A percentile compares a stretch with the other conserved stretches of the same genome.
Evolutionary conservation across 2,329 filamentous ascomycete species (phyloP).

Genomic region (Fusarium sp.): DNA sequence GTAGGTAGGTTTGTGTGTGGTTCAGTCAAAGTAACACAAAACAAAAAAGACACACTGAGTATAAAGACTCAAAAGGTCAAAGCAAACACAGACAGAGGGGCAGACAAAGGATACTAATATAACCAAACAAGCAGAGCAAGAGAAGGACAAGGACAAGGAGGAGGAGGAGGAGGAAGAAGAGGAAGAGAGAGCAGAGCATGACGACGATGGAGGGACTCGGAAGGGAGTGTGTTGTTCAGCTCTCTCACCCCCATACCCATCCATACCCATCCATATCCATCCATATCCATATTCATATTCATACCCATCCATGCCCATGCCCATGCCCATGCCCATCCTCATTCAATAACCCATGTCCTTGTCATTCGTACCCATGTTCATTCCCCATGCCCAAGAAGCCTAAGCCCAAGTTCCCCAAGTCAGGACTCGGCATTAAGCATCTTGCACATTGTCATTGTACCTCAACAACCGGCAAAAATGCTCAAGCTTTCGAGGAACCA

Average conservation of each 20-base stretch:
- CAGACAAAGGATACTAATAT: conserved; percentile 37
- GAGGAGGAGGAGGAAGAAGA: too few relatives aligned
- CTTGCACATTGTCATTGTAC: conserved; percentile 7
- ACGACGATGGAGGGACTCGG: conserved; percentile 36
- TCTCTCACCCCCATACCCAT: conserved; percentile 21
- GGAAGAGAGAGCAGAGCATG: conserved; percentile 9
- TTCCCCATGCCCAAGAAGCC: conserved; percentile 12
- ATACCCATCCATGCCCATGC: neutral
- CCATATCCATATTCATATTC: conserved; percentile 8
- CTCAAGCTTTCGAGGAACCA: neutral
- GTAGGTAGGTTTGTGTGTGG: neutral
- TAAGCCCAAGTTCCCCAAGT: neutral
- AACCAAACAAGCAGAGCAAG: conserved; percentile 29
- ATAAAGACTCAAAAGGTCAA: conserved; percentile 1
- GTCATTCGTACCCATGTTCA: conserved; percentile 14
- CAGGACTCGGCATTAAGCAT: conserved; percentile 13
- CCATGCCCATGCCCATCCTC: neutral
- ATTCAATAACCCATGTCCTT: conserved; percentile 1
- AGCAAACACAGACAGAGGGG: conserved; percentile 23
- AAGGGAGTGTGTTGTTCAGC: conserved; percentile 35
- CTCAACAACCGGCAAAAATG: conserved; percentile 20
- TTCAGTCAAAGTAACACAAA: conserved; percentile 2
- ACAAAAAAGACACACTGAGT: neutral
- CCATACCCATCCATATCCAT: neutral
- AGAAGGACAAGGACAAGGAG: too few relatives aligned